Evolutionary conservation across 2,329 filamentous ascomycete species (phyloP), one percentile per base, ranked within the genome.

Genomic region (Aspergillus quadricinctus): DNA sequence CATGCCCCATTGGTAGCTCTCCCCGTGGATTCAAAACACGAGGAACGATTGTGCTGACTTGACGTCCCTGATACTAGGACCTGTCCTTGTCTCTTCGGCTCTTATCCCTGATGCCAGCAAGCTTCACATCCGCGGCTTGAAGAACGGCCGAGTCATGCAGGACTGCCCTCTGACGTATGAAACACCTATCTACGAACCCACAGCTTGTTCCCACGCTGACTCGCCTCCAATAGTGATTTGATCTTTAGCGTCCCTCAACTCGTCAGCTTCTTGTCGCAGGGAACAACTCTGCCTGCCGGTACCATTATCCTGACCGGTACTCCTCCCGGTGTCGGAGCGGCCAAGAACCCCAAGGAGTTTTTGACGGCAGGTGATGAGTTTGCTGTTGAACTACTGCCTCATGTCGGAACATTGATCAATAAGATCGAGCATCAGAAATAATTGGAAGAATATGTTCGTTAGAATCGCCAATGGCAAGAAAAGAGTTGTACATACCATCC

Each of bases 131-230:
- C 66, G 67, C 14, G 72, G 72, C 14, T 37, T 72, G 4, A 72
- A 81, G 72, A 83, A 83, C 61, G 80, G 78, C 11, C 73, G 76
- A 29, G 75, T 80, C 11, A 68, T 83, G 65, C 82, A 84, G 66
- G 77, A 79, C 55, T 76, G 74, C 58, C 69, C 69, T 19, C 61
- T 75, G 43, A 74, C 75, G 75, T 78, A 70, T 23, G 69, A 11
- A 21, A 3, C 41, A 37, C 6, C 31, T 0, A 17, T 27, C 28
- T 27, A 27, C 17, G 14, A 8, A 28, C 35, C 11, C 17, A 11
- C 5, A 17, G 50, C 23, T 25, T 17, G 31, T 37, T 25, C 31
- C 3, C 14, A 35, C 9, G 29, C 59, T 67, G 57, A 66, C 35
- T 2, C 7, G 9, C n/a, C n/a, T 10, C 9, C 8, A 19, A 54